These are phyloP conservation scores for Termitomyces heimii DNA, from an alignment of 768 basidiomycete genomes.

Conservation along the genomic window DNA sequence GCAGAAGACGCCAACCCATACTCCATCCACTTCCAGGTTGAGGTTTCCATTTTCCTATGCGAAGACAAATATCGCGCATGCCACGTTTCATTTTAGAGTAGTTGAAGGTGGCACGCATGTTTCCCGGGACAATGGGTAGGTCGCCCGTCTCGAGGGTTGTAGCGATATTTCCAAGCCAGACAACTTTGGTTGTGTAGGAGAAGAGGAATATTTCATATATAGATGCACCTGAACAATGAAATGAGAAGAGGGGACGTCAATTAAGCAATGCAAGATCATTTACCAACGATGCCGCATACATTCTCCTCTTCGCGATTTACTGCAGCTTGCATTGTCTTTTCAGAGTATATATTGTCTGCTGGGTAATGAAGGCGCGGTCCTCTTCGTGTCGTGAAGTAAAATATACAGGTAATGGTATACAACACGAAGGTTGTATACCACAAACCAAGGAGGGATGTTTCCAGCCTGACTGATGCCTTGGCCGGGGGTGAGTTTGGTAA, in stretches of 20 bases:
- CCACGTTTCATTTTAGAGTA: conserved; percentile 61
- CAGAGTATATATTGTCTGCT: conserved; percentile 65
- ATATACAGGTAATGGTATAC: conserved; percentile 37
- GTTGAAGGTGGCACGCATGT: conserved; percentile 63
- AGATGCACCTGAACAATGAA: conserved; percentile 39
- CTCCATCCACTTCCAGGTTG: conserved; percentile 58
- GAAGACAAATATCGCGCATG: conserved; percentile 43
- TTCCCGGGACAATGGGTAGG: conserved; percentile 71
- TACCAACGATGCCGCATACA: conserved; percentile 60
- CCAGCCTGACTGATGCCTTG: conserved; percentile 17
- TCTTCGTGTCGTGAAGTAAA: conserved; percentile 50
- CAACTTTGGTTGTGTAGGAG: conserved; percentile 82
- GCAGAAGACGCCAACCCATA: conserved; percentile 54
- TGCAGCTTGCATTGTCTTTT: conserved; percentile 53
- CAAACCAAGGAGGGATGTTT: conserved; percentile 23
- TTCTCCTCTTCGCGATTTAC: conserved; percentile 69
- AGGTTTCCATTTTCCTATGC: conserved; percentile 53
- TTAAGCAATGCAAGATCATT: conserved; percentile 4
- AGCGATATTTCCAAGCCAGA: conserved; percentile 74
- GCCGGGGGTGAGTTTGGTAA: conserved; percentile 42
- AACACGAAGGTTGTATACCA: conserved; percentile 51
- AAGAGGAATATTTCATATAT: conserved; percentile 68
- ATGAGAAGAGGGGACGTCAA: not conserved
- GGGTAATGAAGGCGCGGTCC: conserved; percentile 78
- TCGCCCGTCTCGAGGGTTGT: conserved; percentile 82